These are phyloP conservation scores for Euphorbia lathyris DNA, from an alignment of 345 rosid genomes.

Conservation along the genomic window DNA sequence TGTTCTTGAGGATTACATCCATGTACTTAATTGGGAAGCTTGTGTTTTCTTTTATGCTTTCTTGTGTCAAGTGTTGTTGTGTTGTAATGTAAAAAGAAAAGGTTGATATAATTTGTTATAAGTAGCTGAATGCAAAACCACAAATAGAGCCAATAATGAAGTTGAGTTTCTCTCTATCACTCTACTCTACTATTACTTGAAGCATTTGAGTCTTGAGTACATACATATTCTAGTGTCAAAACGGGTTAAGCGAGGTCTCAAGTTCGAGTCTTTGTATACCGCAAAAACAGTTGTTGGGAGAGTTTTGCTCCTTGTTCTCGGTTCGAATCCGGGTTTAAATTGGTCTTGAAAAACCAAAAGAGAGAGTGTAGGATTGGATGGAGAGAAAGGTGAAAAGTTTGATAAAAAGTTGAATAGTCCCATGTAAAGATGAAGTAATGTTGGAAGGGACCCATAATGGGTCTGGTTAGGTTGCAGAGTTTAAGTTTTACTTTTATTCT, in stretches of 20 bases:
- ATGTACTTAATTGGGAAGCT: constrained; percentile 18
- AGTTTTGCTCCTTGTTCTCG: no score
- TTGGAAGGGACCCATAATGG: constrained; percentile 15
- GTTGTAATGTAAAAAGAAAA: constrained; percentile 31
- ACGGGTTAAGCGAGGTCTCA: no score
- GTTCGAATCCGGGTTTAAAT: no score
- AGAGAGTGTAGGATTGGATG: no score
- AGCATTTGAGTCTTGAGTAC: no score
- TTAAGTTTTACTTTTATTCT: background rate
- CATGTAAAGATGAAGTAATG: background rate
- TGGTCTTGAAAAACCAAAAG: no score
- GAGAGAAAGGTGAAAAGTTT: constrained; percentile 17
- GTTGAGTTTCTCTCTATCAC: background rate
- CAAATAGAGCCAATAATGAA: constrained; percentile 5
- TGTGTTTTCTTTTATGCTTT: constrained; percentile 9
- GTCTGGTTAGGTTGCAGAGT: background rate
- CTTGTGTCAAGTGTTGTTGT: constrained; percentile 12
- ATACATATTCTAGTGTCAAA: no score
- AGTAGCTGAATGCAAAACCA: constrained; percentile 17
- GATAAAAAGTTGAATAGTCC: constrained; percentile 6
- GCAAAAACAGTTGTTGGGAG: no score
- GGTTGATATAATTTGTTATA: constrained; percentile 19
- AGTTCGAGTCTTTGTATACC: no score
- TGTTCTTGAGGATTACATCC: background rate
- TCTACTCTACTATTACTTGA: background rate